These are phyloP conservation scores for Aureobasidium zeae DNA, from an alignment of 2,329 filamentous ascomycete genomes.

Conservation along the genomic window DNA sequence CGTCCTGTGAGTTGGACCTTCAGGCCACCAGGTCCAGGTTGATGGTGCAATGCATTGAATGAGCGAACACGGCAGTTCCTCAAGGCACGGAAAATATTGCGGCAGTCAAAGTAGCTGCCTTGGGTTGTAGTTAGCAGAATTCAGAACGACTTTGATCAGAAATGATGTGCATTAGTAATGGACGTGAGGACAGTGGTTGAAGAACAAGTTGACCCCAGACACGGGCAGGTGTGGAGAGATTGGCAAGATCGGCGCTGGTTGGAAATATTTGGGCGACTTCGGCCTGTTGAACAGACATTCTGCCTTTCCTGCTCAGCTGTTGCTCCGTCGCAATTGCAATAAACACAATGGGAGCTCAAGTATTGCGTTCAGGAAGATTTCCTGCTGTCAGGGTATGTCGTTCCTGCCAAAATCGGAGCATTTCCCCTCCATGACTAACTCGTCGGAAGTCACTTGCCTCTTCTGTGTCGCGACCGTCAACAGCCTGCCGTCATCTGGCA, in stretches of 20 bases:
- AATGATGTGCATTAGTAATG: slow-evolving; percentile 12
- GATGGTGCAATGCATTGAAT: too few species aligned
- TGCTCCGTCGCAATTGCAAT: slow-evolving; percentile 1
- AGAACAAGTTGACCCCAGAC: not conserved
- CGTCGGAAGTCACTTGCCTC: slow-evolving; percentile 14
- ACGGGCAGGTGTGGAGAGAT: slow-evolving; percentile 2
- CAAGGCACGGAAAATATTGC: too few species aligned
- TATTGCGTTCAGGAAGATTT: slow-evolving; percentile 15
- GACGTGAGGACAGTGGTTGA: not conserved
- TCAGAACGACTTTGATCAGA: too few species aligned
- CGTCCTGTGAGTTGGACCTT: too few species aligned
- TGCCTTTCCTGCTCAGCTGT: not conserved
- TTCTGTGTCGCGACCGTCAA: slow-evolving; percentile 1
- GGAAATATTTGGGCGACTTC: not conserved
- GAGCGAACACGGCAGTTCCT: too few species aligned
- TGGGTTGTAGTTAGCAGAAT: too few species aligned
- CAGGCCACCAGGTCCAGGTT: too few species aligned
- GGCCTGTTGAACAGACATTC: not conserved
- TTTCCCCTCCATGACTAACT: not conserved
- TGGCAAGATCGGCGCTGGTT: not conserved
- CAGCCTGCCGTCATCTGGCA: slow-evolving; percentile 24
- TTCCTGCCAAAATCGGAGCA: not conserved
- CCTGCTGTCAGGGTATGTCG: slow-evolving; percentile 15
- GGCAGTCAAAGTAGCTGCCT: too few species aligned
- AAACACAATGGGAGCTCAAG: slow-evolving; percentile 14